phyloP scores from a whole-genome alignment of 805 yeast species.

The Wickerhamiella vanderwaltii region DNA sequence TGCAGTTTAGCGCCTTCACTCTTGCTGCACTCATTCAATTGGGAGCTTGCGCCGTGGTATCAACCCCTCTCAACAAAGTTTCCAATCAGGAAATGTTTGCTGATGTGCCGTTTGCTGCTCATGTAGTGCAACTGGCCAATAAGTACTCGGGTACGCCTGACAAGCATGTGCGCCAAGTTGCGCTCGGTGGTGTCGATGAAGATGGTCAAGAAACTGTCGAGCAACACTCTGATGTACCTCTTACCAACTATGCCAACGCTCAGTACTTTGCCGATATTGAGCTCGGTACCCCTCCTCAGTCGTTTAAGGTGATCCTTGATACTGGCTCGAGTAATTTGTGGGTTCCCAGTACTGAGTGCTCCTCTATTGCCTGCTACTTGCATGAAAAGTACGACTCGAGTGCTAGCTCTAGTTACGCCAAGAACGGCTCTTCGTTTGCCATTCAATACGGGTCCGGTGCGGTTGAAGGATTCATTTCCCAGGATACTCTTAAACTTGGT shows the following conservation, averaged over 20 bases:
- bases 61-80: conserved; percentile 17
- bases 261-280: conserved; percentile 89
- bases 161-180: conserved; percentile 12
- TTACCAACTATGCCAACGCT: conserved; percentile 88
- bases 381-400: conserved; percentile 84
- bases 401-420: conserved; percentile 68
- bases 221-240: conserved; percentile 49
- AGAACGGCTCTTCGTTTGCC: conserved; percentile 75
- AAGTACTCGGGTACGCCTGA: conserved; percentile 19
- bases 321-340: conserved; percentile 96
- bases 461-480: conserved; percentile 82
- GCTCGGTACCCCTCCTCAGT: conserved; percentile 87
- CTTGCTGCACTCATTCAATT: conserved; percentile 17
- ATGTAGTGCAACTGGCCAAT: conserved; percentile 19
- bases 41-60: conserved; percentile 20
- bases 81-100: conserved; percentile 16
- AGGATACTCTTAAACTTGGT: conserved; percentile 71
- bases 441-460: conserved; percentile 91
- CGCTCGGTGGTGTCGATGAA: conserved; percentile 3
- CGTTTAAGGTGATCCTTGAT: conserved; percentile 86
- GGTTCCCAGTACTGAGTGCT: conserved; percentile 85
- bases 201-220: conserved; percentile 17
- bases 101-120: conserved; percentile 18
- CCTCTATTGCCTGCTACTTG: conserved; percentile 88
- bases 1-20: conserved; percentile 14